phyloP scores from a whole-genome alignment of 1,284 basidiomycete genomes.

The Cystobasidiaceae sp. region DNA sequence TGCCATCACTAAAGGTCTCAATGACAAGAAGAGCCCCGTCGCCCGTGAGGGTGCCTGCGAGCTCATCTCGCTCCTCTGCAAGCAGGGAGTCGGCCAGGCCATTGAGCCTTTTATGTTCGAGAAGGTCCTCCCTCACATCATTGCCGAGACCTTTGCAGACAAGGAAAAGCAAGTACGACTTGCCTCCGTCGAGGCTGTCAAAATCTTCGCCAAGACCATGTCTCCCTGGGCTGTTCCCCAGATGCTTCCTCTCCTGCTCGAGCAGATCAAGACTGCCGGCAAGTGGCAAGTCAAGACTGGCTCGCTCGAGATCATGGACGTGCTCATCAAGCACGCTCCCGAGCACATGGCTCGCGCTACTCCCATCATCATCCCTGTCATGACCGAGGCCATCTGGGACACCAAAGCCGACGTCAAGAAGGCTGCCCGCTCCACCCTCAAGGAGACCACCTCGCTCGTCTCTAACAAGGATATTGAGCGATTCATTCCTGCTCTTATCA shows the following conservation, averaged over 20 bases:
- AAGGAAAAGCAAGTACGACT: slow-evolving; percentile 80
- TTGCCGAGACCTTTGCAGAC: slow-evolving; percentile 88
- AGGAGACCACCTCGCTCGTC: slow-evolving; percentile 85
- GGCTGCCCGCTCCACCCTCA: slow-evolving; percentile 89
- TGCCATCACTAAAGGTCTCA: slow-evolving; percentile 55
- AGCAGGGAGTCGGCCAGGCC: slow-evolving; percentile 71
- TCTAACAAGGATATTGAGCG: slow-evolving; percentile 98
- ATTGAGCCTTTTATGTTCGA: slow-evolving; percentile 87
- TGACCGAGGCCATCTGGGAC: slow-evolving; percentile 97
- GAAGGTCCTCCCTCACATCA: slow-evolving; percentile 66
- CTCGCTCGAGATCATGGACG: slow-evolving; percentile 75
- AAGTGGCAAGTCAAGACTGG: slow-evolving; percentile 99
- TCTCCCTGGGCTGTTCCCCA: slow-evolving; percentile 84
- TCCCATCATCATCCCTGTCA: slow-evolving; percentile 93
- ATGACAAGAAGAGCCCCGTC: slow-evolving; percentile 57
- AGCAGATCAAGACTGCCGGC: slow-evolving; percentile 91
- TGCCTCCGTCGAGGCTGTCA: slow-evolving; percentile 79
- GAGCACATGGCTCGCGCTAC: slow-evolving; percentile 82
- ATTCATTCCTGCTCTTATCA: slow-evolving; percentile 95
- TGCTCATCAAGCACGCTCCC: slow-evolving; percentile 80
- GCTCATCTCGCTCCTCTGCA: slow-evolving; percentile 63
- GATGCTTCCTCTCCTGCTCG: slow-evolving; percentile 82
- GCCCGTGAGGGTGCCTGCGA: slow-evolving; percentile 76
- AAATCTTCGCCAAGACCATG: slow-evolving; percentile 71
- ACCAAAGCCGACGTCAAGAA: slow-evolving; percentile 99